Evolutionary conservation across 306 rosid species (phyloP), one percentile per base, ranked within the genome.

Genomic region (Coriaria nepalensis): DNA sequence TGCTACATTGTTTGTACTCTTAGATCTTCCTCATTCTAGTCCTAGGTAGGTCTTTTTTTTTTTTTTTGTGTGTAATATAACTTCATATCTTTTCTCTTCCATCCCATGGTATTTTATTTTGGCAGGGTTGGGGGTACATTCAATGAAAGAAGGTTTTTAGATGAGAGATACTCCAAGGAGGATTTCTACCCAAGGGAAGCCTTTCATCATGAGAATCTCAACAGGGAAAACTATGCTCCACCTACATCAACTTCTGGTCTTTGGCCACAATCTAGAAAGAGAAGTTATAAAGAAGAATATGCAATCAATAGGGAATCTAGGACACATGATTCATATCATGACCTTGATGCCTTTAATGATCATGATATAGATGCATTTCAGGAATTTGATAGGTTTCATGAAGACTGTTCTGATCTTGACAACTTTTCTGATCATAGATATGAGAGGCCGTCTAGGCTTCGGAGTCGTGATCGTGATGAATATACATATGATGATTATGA

Each of bases 161-260:
- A 85, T 77, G 97, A 85, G 58, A 72, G 95, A 52, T 90, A 77
- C 66, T 64, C 92, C 9, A 75, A 92, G 66, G 95, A 75, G 62
- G 69, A 68, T 29, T 15, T 63, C 51, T 81, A 77, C 67, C 81
- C 82, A 52, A 79, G 95, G 71, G 79, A 75, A 63, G 67, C 80
- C 44, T 77, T 76, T 60, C 92, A 58, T 48, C 84, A 60, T 53
- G 94, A 90, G 46, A 64, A 60, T 68, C 42, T 77, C 68, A 83
- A 84, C 49, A 75, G 94, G 71, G 97, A 90, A 40, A 69, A 74
- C 67, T 81, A 81, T 63, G 74, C 78, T 34, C 82, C 86, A 40
- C 81, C 76, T 46, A 80, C 90, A 43, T 77, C 75, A 49, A 82
- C 69, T 45, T 71, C 62, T 55, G 95, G 85, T 65, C 69, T 68